Evolutionary conservation across 2,329 filamentous ascomycete genomes (phyloP).

Genomic region (Zymoseptoria ardabiliae): DNA sequence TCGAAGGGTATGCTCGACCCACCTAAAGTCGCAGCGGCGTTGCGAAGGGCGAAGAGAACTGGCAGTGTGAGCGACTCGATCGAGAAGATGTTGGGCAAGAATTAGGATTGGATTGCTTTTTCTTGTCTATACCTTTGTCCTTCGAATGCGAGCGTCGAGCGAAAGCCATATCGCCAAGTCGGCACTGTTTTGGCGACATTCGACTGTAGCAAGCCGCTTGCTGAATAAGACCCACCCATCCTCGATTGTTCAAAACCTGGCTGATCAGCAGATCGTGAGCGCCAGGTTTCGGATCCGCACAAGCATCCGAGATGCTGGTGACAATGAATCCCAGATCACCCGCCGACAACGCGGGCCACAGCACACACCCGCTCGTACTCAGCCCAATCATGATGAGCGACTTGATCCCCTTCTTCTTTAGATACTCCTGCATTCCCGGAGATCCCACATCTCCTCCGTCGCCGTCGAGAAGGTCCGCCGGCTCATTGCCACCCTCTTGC

Average conservation of each 20-base stretch:
- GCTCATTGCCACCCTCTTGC: constrained; percentile 14
- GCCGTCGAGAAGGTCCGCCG: constrained; percentile 10
- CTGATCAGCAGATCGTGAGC: neutral
- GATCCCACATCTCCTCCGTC: constrained; percentile 19
- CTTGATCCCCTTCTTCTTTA: constrained; percentile 19
- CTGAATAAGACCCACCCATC: neutral
- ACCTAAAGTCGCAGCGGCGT: too few species aligned
- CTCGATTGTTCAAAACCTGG: neutral
- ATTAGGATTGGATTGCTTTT: too few species aligned
- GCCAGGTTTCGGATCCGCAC: neutral
- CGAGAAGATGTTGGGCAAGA: too few species aligned
- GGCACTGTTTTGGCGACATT: too few species aligned
- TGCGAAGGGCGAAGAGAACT: too few species aligned
- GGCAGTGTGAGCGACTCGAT: too few species aligned
- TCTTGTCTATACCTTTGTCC: too few species aligned
- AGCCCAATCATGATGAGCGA: constrained; percentile 17
- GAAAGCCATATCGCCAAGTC: too few species aligned
- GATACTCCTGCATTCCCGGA: constrained; percentile 18
- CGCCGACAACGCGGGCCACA: neutral
- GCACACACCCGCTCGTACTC: neutral
- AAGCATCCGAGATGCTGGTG: neutral
- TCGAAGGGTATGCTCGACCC: too few species aligned
- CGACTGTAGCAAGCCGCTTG: too few species aligned
- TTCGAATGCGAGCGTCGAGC: too few species aligned
- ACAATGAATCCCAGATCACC: neutral